Evolutionary conservation across 805 yeast genomes (phyloP).

Genomic region (Candida glaebosa): DNA sequence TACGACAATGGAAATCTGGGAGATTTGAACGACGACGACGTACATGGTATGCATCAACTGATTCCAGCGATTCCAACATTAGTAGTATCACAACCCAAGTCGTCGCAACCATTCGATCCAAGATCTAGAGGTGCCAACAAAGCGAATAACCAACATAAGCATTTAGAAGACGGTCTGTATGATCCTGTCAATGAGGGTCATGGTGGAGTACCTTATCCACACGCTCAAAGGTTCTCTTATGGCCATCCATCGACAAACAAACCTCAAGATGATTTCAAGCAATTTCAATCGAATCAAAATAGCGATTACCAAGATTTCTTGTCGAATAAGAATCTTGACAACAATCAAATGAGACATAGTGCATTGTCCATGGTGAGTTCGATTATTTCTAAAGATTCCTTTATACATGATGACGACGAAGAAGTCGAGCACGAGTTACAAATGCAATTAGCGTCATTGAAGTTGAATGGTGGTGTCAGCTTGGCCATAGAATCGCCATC

Average conservation of each 20-base stretch:
- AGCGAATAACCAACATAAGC: background rate
- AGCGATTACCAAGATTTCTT: constrained; percentile 28
- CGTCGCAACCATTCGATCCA: constrained; percentile 6
- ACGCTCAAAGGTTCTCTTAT: constrained; percentile 8
- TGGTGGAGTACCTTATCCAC: constrained; percentile 2
- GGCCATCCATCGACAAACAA: constrained; percentile 5
- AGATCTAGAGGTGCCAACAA: background rate
- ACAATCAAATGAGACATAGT: constrained; percentile 21
- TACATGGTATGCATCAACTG: background rate
- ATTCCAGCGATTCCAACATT: background rate
- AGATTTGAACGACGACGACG: background rate
- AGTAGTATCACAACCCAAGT: background rate
- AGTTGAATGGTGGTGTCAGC: constrained; percentile 15
- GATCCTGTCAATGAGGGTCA: background rate
- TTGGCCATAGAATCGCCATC: constrained; percentile 5
- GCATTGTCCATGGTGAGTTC: constrained; percentile 42
- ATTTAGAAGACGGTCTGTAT: too few relatives aligned
- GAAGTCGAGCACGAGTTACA: constrained; percentile 37
- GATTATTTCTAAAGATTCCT: constrained; percentile 33
- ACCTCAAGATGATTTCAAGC: constrained; percentile 13
- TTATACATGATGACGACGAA: constrained; percentile 27
- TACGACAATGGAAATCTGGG: background rate
- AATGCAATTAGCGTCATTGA: constrained; percentile 34
- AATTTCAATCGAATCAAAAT: constrained; percentile 13
- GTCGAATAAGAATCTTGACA: constrained; percentile 6